Conservation (phyloP, 352 stramenopile genomes). For the Globisporangium spiculum region DNA sequence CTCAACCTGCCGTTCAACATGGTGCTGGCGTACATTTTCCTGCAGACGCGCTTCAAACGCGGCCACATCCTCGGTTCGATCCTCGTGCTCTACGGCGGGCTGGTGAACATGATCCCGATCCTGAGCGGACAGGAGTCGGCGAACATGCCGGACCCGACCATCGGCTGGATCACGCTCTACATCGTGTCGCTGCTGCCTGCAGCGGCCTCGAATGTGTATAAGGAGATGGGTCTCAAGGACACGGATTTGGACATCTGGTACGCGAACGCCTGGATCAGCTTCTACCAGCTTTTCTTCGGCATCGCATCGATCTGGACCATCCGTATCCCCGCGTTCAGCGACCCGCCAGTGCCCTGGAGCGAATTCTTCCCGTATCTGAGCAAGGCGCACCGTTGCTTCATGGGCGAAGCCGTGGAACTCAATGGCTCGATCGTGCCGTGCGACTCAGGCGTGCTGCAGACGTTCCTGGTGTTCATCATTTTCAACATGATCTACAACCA, state of each 20-base stretch:
- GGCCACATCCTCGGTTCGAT: slow-evolving; percentile 83
- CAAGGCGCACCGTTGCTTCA: slow-evolving; percentile 74
- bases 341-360: slow-evolving; percentile 72
- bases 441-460: slow-evolving; percentile 62
- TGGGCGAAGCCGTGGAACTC: slow-evolving; percentile 67
- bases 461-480: slow-evolving; percentile 79
- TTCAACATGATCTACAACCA: slow-evolving; percentile 76
- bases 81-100: slow-evolving; percentile 80
- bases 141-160: slow-evolving; percentile 74
- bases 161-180: slow-evolving; percentile 77
- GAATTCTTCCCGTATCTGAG: slow-evolving; percentile 63
- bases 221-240: slow-evolving; percentile 87
- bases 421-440: slow-evolving; percentile 54
- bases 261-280: slow-evolving; percentile 82
- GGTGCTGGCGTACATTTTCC: slow-evolving; percentile 74
- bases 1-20: slow-evolving; percentile 88
- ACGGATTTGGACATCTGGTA: slow-evolving; percentile 89
- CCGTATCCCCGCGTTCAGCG: slow-evolving; percentile 74
- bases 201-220: slow-evolving; percentile 84
- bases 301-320: slow-evolving; percentile 76
- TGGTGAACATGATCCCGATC: slow-evolving; percentile 83
- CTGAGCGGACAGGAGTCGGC: slow-evolving; percentile 58
- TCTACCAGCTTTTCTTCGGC: slow-evolving; percentile 80
- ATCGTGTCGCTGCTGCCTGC: slow-evolving; percentile 69
- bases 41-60: slow-evolving; percentile 78